Conservation (phyloP, 495 filamentous ascomycete species). For the Penicillium coffeae region DNA sequence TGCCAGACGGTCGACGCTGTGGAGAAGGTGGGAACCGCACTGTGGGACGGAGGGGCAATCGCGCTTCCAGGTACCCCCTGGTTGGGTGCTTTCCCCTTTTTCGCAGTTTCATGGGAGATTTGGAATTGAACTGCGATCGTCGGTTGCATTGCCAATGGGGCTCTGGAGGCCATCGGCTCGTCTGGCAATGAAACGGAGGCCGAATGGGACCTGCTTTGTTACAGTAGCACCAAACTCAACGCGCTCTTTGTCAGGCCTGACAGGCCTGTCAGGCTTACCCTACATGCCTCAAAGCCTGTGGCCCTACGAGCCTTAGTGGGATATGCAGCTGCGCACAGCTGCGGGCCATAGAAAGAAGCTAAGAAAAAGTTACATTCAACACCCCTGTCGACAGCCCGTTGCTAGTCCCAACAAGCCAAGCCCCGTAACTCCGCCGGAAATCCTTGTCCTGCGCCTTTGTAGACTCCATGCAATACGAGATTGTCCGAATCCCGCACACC, state of each 20-base stretch:
- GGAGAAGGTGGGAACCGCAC: not conserved
- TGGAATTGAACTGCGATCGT: not conserved
- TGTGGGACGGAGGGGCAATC: not conserved
- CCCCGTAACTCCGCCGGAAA: not conserved
- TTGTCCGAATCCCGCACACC: not conserved
- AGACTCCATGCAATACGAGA: not conserved
- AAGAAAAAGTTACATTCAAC: not conserved
- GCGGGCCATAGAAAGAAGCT: not conserved
- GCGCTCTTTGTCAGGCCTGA: not conserved
- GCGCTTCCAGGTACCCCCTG: not conserved
- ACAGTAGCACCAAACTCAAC: not conserved
- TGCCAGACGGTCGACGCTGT: not conserved
- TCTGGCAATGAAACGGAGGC: too few species aligned
- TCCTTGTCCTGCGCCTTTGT: not conserved
- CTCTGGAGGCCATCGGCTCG: not conserved
- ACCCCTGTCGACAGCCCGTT: not conserved
- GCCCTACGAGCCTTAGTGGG: not conserved
- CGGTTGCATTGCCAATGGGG: slow-evolving; percentile 6
- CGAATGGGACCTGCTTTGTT: not conserved
- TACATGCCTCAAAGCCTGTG: too few species aligned
- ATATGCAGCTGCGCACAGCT: not conserved
- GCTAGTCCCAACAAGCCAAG: not conserved
- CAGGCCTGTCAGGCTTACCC: too few species aligned
- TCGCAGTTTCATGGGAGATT: not conserved
- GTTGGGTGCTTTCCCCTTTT: not conserved